Conservation (phyloP, 2,329 filamentous ascomycete genomes). For the Tricladium varicosporioides region DNA sequence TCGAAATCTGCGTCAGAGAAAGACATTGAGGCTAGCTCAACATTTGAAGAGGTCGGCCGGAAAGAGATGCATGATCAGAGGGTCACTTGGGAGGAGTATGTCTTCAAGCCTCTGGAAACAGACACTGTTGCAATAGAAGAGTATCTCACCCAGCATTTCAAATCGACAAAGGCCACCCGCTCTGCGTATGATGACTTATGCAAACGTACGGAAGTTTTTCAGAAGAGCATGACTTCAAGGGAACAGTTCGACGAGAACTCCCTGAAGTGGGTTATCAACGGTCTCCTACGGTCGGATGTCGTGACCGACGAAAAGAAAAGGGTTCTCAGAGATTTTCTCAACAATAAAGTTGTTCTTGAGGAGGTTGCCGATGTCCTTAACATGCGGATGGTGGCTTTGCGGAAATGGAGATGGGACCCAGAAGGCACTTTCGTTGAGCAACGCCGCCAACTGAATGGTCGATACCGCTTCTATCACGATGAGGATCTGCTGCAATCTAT, state of each 20-base stretch:
- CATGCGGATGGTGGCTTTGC: conserved; percentile 49
- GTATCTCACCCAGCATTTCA: conserved; percentile 44
- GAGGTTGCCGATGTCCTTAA: conserved; percentile 58
- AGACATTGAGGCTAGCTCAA: not conserved
- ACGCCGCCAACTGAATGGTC: conserved; percentile 53
- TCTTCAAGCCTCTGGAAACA: conserved; percentile 46
- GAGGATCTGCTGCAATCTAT: conserved; percentile 55
- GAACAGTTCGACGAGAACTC: conserved; percentile 39
- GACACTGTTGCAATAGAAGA: conserved; percentile 42
- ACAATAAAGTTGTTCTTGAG: conserved; percentile 45
- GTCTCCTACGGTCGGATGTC: conserved; percentile 43
- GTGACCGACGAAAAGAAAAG: conserved; percentile 49
- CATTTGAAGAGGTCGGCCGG: conserved; percentile 48
- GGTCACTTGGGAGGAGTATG: conserved; percentile 50
- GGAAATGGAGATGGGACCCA: conserved; percentile 50
- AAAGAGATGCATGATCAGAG: conserved; percentile 54
- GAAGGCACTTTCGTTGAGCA: conserved; percentile 46
- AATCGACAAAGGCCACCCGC: conserved; percentile 8
- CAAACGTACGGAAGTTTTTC: not conserved
- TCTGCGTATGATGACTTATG: not conserved
- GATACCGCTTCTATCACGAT: conserved; percentile 58
- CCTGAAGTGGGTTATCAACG: conserved; percentile 45
- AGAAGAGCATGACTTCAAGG: conserved; percentile 51
- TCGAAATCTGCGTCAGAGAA: conserved; percentile 30
- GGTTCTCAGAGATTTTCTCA: conserved; percentile 48